These are phyloP conservation scores for Physcia stellaris DNA, from an alignment of 495 filamentous ascomycete genomes.

Conservation along the genomic window DNA sequence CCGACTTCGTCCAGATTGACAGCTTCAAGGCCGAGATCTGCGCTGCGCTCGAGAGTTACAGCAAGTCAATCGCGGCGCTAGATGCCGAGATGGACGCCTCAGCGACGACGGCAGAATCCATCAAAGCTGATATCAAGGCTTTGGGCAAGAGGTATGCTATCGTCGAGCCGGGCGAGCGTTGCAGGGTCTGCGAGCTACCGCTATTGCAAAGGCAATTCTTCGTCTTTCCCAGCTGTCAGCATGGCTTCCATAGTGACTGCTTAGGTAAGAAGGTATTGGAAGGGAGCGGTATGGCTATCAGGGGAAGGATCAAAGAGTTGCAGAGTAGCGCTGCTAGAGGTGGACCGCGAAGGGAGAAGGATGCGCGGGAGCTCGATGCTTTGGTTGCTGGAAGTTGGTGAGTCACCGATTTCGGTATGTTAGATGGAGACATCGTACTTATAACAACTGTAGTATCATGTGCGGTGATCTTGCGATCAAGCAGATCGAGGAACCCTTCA, in stretches of 20 bases:
- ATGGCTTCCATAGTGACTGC: conserved; percentile 93
- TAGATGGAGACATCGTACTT: neutral
- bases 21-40: conserved; percentile 99
- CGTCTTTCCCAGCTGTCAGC: conserved; percentile 86
- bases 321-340: conserved; percentile 68
- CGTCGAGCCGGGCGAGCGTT: conserved; percentile 90
- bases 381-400: conserved; percentile 72
- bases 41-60: conserved; percentile 81
- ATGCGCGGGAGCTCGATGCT: conserved; percentile 77
- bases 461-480: conserved; percentile 92
- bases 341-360: conserved; percentile 58
- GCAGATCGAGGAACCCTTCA: conserved; percentile 83
- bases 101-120: conserved; percentile 72
- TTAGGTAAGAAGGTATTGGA: conserved; percentile 72
- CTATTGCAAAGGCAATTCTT: conserved; percentile 86
- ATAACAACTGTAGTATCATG: conserved; percentile 45
- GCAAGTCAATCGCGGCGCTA: conserved; percentile 73
- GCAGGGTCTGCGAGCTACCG: conserved; percentile 74
- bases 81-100: conserved; percentile 93
- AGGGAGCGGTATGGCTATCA: conserved; percentile 33
- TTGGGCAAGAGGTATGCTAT: conserved; percentile 87
- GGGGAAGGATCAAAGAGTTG: conserved; percentile 67
- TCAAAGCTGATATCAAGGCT: conserved; percentile 69
- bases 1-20: conserved; percentile 97
- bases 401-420: conserved; percentile 20